Evolutionary conservation across 331 rosid species (phyloP), one percentile per base, ranked within the genome.

Genomic region (Rosa hybrid): DNA sequence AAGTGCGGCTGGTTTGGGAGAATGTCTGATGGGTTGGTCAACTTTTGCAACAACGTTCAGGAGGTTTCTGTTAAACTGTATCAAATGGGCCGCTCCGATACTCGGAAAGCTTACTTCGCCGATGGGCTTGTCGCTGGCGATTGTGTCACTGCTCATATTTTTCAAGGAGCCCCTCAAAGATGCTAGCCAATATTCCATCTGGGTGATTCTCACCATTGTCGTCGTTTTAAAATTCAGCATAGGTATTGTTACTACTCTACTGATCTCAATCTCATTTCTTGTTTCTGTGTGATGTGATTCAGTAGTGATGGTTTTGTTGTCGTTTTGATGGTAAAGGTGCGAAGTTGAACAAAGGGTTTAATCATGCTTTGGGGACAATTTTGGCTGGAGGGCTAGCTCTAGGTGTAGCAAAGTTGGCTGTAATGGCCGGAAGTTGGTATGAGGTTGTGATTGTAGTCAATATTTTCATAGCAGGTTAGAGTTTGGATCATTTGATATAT

Each of bases 161-260:
- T 74, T 92, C 48, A 84, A 86, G 56, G 91, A 88, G 39, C 85
- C 86, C 4, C 84, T 88, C 5, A 51, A 79, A 25, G 50, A 81
- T 9, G 57, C 73, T 18, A 81, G 85, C 81, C 91, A 84, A 48
- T 92, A 92, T 48, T 85, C 92, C 17, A 78, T 92, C 76, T 92
- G 96, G 97, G 96, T 92, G 10, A 85, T 92, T 16, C 90, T 92
- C 82, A 92, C 97, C 0, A 92, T 92, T 18, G 90, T 92, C 0
- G 97, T 92, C 12, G 97, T 92, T 38, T 92, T 92, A 44, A 96
- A 92, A 78, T 92, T 88, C 82, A 92, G 97, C 88, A 82, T 92
- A 21, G 97, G 97, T 92, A 81, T 0, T 64, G 21, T 57, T 60
- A 10, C n/a, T 18, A 0, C 27, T 20, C 0, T 20, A 57, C 39